Evolutionary conservation across 202 grass and related monocot species (phyloP).

Genomic region (Hordeum pubiflorum): DNA sequence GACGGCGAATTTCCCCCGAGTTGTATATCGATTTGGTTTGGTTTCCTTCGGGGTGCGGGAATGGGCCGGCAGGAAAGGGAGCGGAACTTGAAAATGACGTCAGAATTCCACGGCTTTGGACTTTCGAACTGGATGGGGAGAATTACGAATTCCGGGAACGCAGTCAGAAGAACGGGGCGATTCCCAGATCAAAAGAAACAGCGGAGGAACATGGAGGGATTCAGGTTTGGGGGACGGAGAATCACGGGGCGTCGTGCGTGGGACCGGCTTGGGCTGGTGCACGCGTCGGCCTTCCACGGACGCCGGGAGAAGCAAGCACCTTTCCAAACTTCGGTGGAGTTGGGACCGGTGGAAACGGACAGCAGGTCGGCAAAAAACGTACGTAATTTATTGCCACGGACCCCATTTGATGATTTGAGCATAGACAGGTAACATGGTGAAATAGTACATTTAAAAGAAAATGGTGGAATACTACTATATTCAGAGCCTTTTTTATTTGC

Average conservation of each 20-base stretch:
- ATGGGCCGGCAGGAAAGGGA: background rate
- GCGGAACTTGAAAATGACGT: background rate
- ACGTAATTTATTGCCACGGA: no score
- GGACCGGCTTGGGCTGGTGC: background rate
- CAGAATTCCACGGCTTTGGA: background rate
- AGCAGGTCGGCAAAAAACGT: background rate
- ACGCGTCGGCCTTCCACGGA: background rate
- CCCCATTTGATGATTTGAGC: no score
- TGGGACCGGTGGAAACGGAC: background rate
- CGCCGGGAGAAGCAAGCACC: background rate
- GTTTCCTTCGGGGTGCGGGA: background rate
- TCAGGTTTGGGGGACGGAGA: background rate
- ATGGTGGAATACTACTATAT: no score
- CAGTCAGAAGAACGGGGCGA: no score
- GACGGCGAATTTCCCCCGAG: constrained; percentile 1
- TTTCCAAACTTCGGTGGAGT: background rate
- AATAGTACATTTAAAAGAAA: no score
- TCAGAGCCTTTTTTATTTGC: no score
- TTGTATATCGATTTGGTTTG: background rate
- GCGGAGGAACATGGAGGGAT: background rate
- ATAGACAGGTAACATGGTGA: no score
- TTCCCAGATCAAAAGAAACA: no score
- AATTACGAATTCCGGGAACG: background rate
- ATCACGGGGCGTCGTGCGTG: background rate
- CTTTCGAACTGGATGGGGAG: background rate